Conservation (phyloP, 805 yeast genomes). For the Jamesozyma spencerorum region DNA sequence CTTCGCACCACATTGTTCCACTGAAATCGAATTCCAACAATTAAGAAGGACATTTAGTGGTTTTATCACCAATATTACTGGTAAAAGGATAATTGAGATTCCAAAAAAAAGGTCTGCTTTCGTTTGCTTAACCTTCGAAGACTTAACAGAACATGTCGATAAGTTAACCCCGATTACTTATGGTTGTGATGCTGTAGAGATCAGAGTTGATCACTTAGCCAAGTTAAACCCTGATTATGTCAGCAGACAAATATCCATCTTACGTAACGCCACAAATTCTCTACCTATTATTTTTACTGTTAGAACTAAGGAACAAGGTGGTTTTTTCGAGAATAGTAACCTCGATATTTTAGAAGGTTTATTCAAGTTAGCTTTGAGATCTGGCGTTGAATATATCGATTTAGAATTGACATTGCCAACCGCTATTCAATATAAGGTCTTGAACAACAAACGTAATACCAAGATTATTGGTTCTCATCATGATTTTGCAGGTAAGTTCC, state of each 20-base stretch:
- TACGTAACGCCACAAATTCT: conserved; percentile 51
- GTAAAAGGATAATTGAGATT: conserved; percentile 32
- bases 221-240: conserved; percentile 46
- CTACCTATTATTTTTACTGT: conserved; percentile 78
- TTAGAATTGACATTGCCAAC: conserved; percentile 65
- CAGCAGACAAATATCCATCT: conserved; percentile 58
- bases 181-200: conserved; percentile 77
- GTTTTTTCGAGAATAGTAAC: conserved; percentile 59
- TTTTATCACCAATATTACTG: conserved; percentile 55
- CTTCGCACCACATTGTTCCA: conserved; percentile 64
- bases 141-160: conserved; percentile 39
- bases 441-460: conserved; percentile 48
- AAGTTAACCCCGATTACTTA: conserved; percentile 44
- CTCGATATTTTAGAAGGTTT: conserved; percentile 40
- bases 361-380: conserved; percentile 52
- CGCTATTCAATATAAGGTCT: conserved; percentile 42
- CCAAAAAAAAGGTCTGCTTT: conserved; percentile 47
- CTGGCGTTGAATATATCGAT: conserved; percentile 76
- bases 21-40: conserved; percentile 42
- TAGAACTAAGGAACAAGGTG: conserved; percentile 75
- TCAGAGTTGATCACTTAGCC: conserved; percentile 65
- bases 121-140: conserved; percentile 63
- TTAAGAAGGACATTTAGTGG: conserved; percentile 51
- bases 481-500: conserved; percentile 52
- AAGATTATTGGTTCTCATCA: conserved; percentile 77